These are phyloP conservation scores for Striga hermonthica DNA, from an alignment of 305 asterid genomes.

Conservation along the genomic window DNA sequence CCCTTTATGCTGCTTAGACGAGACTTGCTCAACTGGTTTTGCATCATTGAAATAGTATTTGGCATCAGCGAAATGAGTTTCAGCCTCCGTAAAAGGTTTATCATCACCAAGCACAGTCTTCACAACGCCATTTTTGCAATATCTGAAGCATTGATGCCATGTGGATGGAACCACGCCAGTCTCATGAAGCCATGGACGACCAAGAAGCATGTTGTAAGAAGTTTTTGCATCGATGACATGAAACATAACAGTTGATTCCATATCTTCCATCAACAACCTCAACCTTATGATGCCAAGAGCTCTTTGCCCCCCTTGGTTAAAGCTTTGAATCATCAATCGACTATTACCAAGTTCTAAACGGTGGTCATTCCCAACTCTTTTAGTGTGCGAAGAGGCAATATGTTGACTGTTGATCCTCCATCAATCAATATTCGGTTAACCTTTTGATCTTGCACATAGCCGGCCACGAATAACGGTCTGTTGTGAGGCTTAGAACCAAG, in stretches of 20 bases:
- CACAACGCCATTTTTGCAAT: background rate
- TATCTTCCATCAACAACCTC: background rate
- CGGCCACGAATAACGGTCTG: background rate
- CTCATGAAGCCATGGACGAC: background rate
- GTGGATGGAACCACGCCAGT: background rate
- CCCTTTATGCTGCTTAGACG: background rate
- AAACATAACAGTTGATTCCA: background rate
- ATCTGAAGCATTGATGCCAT: conserved; percentile 2
- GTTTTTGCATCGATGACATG: background rate
- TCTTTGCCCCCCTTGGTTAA: background rate
- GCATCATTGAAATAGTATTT: background rate
- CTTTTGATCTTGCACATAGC: background rate
- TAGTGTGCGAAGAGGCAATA: background rate
- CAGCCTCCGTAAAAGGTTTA: background rate
- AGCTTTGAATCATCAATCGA: conserved; percentile 9
- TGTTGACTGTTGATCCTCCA: background rate
- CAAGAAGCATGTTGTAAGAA: background rate
- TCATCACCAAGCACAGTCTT: background rate
- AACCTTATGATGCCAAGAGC: background rate
- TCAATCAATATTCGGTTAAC: background rate
- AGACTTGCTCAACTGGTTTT: background rate
- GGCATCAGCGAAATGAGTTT: background rate
- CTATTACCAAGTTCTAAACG: background rate
- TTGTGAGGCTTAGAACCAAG: background rate
- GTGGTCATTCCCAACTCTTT: background rate